A percentile compares a stretch with the other conserved stretches of the same genome.
phyloP scores from a whole-genome alignment of 73 alveolate genomes.

The Tetrahymena malaccensis region DNA sequence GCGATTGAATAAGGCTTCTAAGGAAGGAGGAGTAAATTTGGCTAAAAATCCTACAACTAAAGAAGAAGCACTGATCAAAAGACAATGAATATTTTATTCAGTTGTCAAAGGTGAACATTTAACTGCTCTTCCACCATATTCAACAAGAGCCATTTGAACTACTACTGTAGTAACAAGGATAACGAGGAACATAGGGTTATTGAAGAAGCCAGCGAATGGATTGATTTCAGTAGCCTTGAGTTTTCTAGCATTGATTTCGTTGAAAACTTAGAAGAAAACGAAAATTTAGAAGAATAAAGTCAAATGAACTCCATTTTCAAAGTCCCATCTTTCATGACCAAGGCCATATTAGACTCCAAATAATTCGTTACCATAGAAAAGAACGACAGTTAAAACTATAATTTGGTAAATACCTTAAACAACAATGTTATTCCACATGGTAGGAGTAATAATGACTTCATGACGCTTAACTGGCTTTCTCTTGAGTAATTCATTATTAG shows the following conservation, averaged over 20 bases:
- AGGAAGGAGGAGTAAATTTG: slow-evolving; percentile 19
- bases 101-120: slow-evolving; percentile 63
- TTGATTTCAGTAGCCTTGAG: slow-evolving; percentile 66
- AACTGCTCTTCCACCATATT: slow-evolving; percentile 76
- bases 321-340: slow-evolving; percentile 41
- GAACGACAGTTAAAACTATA: slow-evolving; percentile 45
- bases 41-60: slow-evolving; percentile 52
- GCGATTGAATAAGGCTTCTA: neutral
- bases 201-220: slow-evolving; percentile 79
- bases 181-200: slow-evolving; percentile 63
- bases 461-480: slow-evolving; percentile 69
- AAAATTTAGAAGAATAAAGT: slow-evolving; percentile 80
- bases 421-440: slow-evolving; percentile 70
- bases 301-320: slow-evolving; percentile 57
- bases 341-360: slow-evolving; percentile 62
- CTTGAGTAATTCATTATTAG: slow-evolving; percentile 55
- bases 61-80: slow-evolving; percentile 56
- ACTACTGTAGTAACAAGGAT: slow-evolving; percentile 57
- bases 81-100: slow-evolving; percentile 59
- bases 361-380: slow-evolving; percentile 59
- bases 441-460: slow-evolving; percentile 67
- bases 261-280: slow-evolving; percentile 84
- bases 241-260: slow-evolving; percentile 85
- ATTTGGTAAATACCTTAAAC: slow-evolving; percentile 71
- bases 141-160: slow-evolving; percentile 69